Base-by-base conservation (phyloP, 805 yeast genomes). In the Saccharomyces jurei region DNA sequence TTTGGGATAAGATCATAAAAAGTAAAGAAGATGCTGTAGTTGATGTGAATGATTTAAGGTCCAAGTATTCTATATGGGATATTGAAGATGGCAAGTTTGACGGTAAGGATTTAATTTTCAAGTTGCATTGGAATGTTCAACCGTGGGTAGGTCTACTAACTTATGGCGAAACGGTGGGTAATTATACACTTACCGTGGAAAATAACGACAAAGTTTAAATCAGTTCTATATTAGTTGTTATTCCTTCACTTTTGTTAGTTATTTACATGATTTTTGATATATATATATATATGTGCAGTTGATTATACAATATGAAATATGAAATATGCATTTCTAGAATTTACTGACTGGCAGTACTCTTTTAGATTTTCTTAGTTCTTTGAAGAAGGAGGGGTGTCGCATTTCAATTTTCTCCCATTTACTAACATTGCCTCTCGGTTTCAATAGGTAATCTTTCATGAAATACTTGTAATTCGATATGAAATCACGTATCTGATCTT, bases 41-140 rank as follows among this genome's bases (percentile, higher is more conserved):
- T 17, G 62, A 73, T 21, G 70, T 89, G 56, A 67, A 63, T 9
- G 77, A 81, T 57, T 78, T 73, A 48, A 80, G 80, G 58, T 80
- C 91, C 1, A 87, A 89, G 70, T 92, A 92, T 68, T 81, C 88
- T 0, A 88, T 89, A 13, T 94, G 96, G 89, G 98, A 92, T 70
- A 78, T 84, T 52, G 84, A 83, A 62, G 79, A 80, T 31, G 11
- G 25, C 21, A 60, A 71, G 13, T 66, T 85, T 57, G 74, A 81
- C 50, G 81, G 80, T 52, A 81, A 87, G 62, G 80, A 84, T 25
- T 89, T 96, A 22, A 75, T 73, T 3, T 74, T 92, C 54, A 81
- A 77, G 57, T 74, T 92, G 52, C 90, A 88, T 59, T 92, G 96
- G 92, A 91, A 91, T 67, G 78, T 92, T 49, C 98, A 92, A 72